Evolutionary conservation across 192 early-diverging fungal species (phyloP).

Genomic region (Mortierella antarctica): DNA sequence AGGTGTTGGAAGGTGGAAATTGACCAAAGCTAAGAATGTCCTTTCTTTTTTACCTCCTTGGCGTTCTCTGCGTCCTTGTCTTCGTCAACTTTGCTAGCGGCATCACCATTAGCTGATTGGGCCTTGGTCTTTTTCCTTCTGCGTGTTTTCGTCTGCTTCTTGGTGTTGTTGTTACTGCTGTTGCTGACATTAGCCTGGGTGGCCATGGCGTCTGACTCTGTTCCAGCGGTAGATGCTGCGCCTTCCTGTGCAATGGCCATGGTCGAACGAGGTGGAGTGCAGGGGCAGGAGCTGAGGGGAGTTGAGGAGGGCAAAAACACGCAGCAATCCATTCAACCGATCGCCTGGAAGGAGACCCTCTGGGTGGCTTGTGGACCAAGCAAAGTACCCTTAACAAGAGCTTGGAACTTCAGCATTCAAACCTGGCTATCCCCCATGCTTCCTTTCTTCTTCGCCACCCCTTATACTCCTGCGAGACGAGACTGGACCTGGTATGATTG

Average conservation of each 20-base stretch:
- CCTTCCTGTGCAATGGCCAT: constrained; percentile 37
- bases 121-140: constrained; percentile 46
- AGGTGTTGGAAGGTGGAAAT: not conserved
- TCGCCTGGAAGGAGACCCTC: too few relatives aligned
- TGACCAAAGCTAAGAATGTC: constrained; percentile 1
- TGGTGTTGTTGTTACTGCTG: constrained; percentile 8
- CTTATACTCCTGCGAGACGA: too few relatives aligned
- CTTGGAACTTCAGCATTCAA: too few relatives aligned
- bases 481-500: too few relatives aligned
- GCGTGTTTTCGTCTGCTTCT: constrained; percentile 30
- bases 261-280: not conserved
- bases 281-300: not conserved
- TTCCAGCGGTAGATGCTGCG: constrained; percentile 7
- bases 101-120: not conserved
- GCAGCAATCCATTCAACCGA: not conserved
- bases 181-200: not conserved
- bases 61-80: constrained; percentile 5
- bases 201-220: constrained; percentile 20
- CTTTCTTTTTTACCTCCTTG: constrained; percentile 9
- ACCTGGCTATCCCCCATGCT: too few relatives aligned
- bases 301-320: not conserved
- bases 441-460: too few relatives aligned
- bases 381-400: too few relatives aligned
- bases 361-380: constrained; percentile 6
- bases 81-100: not conserved